Base-by-base conservation (phyloP, 176 grass and related monocot species). In the Oryza longistaminata region DNA sequence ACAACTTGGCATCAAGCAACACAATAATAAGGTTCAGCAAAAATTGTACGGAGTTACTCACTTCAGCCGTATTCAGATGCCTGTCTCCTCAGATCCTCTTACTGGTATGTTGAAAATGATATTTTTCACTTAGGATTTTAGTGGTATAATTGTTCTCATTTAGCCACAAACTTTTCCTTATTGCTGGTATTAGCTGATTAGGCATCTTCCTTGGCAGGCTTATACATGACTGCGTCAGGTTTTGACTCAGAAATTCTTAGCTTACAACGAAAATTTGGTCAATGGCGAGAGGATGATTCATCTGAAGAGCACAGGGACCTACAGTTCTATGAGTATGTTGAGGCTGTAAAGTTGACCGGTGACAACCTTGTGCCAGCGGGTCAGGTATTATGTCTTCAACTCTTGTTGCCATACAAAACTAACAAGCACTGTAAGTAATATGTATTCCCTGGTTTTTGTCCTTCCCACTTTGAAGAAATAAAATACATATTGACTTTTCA, bases 271-370 rank as follows among this genome's bases (percentile, higher is more conserved):
- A 98, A 98, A 71, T 98, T 94, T 81, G 96, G 96, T 84, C 91
- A 95, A 53, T 98, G 96, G 96, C 82, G 67, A 68, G 93, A 95
- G 48, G 96, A 98, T 62, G 43, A 83, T 83, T 75, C 74, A 22
- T 73, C 78, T 84, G 82, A 92, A 22, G 78, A 86, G 65, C 66
- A 89, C 40, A 71, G 11, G 45, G 80, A 95, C 70, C 87, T 98
- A 82, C 84, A 92, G 71, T 98, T 98, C 80, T 96, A 98, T 91
- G 96, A 98, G 78, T 96, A 96, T 39, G 93, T 98, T 70, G 93
- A 98, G 88, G 96, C 90, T 39, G 85, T 76, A 71, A 98, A 94
- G 80, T 85, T 98, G 82, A 94, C 89, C 84, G 93, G 93, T 25
- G 91, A 92, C 64, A 92, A 90, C 64, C 88, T 91, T 68, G 85